Evolutionary conservation across 73 alveolate species (phyloP).

Genomic region (Paramecium sonneborni): DNA sequence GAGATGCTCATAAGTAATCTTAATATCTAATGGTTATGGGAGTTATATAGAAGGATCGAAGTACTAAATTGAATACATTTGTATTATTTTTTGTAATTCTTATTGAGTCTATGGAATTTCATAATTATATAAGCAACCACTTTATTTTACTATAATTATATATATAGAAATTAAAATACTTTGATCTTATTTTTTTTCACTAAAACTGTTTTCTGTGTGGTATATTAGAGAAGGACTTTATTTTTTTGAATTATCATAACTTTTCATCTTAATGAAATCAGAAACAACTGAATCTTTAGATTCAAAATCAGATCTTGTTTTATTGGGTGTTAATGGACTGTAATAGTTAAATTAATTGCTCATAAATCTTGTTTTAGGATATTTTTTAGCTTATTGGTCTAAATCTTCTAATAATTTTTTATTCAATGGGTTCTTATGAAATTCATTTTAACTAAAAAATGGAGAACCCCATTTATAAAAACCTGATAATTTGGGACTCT

Average conservation of each 20-base stretch:
- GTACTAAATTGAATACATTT: not conserved
- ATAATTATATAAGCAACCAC: not conserved
- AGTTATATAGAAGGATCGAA: not conserved
- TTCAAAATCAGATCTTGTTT: conserved; percentile 41
- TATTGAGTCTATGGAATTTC: not conserved
- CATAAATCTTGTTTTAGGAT: not conserved
- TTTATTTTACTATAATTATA: not conserved
- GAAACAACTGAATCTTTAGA: not conserved
- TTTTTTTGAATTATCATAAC: not conserved
- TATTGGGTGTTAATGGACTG: conserved; percentile 10
- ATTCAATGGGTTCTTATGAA: not conserved
- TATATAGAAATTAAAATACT: not conserved
- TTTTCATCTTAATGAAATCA: not conserved
- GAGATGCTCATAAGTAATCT: not conserved
- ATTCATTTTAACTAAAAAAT: not conserved
- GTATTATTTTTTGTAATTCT: not conserved
- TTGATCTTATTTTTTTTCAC: not conserved
- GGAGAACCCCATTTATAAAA: conserved; percentile 37
- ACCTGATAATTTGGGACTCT: not conserved
- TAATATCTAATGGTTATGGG: not conserved
- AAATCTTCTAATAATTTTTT: not conserved
- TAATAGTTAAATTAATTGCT: not conserved
- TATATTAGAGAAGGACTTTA: not conserved
- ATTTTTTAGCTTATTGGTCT: not conserved
- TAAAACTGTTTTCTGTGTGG: not conserved